These are phyloP conservation scores for Coniella vitis DNA, from an alignment of 2,329 filamentous ascomycete genomes.

Conservation along the genomic window DNA sequence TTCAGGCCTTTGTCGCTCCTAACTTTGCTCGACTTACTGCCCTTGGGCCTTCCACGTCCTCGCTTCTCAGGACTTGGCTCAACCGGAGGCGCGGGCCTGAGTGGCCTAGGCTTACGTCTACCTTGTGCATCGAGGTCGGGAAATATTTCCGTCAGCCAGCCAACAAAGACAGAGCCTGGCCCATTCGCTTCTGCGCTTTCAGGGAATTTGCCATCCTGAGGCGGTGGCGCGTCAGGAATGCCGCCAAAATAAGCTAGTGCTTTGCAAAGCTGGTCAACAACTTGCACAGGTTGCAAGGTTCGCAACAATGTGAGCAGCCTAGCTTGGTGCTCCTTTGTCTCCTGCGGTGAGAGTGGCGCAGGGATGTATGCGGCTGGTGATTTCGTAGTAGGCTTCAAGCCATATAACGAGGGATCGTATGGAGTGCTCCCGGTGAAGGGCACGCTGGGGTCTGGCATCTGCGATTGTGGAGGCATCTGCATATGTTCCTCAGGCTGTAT, in stretches of 20 bases:
- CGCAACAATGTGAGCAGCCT: constrained; percentile 51
- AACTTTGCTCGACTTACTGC: constrained; percentile 44
- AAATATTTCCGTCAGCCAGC: constrained; percentile 59
- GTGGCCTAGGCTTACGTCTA: constrained; percentile 19
- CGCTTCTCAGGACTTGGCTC: constrained; percentile 32
- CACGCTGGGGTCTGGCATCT: neutral
- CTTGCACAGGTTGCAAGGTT: constrained; percentile 45
- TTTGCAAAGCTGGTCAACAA: constrained; percentile 58
- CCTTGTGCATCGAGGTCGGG: constrained; percentile 30
- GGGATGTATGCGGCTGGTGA: constrained; percentile 1
- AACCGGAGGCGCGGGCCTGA: constrained; percentile 15
- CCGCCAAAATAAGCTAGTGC: constrained; percentile 59
- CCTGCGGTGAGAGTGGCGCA: constrained; percentile 28
- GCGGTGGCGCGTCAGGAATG: constrained; percentile 47
- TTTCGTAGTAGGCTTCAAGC: constrained; percentile 10
- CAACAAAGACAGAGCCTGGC: constrained; percentile 50
- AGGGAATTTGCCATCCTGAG: constrained; percentile 45
- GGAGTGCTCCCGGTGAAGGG: constrained; percentile 15
- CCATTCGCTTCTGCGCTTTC: constrained; percentile 50
- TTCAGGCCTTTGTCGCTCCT: constrained; percentile 46
- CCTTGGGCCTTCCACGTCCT: constrained; percentile 48
- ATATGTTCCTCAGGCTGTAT: too few relatives aligned
- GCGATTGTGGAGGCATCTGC: too few relatives aligned
- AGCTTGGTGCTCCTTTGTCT: constrained; percentile 54
- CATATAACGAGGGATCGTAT: constrained; percentile 13